Evolutionary conservation across 306 rosid species (phyloP), one percentile per base, ranked within the genome.

Genomic region (Gastrolobium bilobum): DNA sequence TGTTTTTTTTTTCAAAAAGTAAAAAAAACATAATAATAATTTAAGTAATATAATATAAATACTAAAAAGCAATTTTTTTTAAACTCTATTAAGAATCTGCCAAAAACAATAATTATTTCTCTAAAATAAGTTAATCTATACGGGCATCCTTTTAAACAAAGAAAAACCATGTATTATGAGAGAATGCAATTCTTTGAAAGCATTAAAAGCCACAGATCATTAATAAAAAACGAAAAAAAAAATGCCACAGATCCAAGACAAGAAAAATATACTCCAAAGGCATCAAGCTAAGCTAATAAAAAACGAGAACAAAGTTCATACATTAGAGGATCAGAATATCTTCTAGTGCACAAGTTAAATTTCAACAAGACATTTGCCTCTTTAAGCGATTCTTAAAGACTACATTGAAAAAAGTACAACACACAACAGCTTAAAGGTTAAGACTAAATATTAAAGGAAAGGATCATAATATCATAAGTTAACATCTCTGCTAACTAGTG

Each of bases 381-480:
- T 47, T 79, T 86, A 38, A 70, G 75, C 50, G 67, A 75, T 77
- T 85, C 83, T 86, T 67, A 72, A 71, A 78, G 85, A 86, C 95
- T 91, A 94, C 84, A 85, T 86, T 76, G 84, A 82, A 83, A 42
- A 74, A 86, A 87, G 82, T 79, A 79, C 91, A 87, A 82, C 90
- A 72, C 85, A 84, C 90, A 86, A 62, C 80, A 81, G 81, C 90
- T 90, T 82, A 60, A 76, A 80, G 92, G 95, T 93, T 87, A 92
- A 91, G 84, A 78, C 97, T 92, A 92, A 75, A 83, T 87, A 92
- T 92, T 91, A 91, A 91, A 75, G 82, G 31, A 71, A 86, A 84
- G 87, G 90, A 84, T 82, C 90, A 80, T 34, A 77, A 85, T 20
- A 20, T 88, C 85, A 85, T 84, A 76, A 69, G 90, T 80, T 83